Percentiles rank a stretch among this genome's conserved stretches.
phyloP scores from a whole-genome alignment of 108 stramenopile species.

The Fistulifera pelliculosa region DNA sequence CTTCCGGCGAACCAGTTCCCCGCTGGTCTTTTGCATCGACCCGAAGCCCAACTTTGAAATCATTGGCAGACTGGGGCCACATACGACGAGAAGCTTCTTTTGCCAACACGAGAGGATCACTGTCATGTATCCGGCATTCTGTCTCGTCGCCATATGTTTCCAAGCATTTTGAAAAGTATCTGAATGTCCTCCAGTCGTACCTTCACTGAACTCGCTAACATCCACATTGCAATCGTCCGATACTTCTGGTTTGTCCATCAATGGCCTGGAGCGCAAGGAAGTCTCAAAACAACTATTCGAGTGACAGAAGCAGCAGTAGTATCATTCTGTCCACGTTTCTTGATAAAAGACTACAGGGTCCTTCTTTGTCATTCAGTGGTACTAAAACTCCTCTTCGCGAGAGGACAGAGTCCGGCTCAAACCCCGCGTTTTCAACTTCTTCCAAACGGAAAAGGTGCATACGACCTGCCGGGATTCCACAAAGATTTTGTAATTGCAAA shows the following conservation, averaged over 20 bases:
- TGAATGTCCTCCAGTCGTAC: no score
- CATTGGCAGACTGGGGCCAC: conserved; percentile 62
- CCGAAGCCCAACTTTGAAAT: conserved; percentile 72
- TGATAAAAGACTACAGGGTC: conserved; percentile 59
- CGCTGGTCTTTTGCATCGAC: conserved; percentile 91
- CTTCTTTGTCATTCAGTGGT: conserved; percentile 68
- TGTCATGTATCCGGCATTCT: conserved; percentile 70
- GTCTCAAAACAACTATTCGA: conserved; percentile 60
- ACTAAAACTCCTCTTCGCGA: conserved; percentile 31
- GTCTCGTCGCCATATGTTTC: conserved; percentile 55
- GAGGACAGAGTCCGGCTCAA: conserved; percentile 27
- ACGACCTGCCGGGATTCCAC: conserved; percentile 51
- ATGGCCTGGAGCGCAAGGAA: conserved; percentile 45
- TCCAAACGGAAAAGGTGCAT: conserved; percentile 56
- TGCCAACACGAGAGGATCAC: conserved; percentile 50
- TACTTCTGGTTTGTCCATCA: conserved; percentile 4
- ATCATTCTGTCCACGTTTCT: conserved; percentile 27
- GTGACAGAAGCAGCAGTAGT: conserved; percentile 21
- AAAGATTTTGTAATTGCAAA: conserved; percentile 63
- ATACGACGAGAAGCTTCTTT: conserved; percentile 70
- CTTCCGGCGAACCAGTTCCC: conserved; percentile 87
- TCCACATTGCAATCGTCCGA: no score
- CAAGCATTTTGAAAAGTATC: conserved; percentile 10
- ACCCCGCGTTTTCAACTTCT: conserved; percentile 26
- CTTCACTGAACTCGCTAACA: no score